These are phyloP conservation scores for Phytophthora kernoviae DNA, from an alignment of 352 stramenopile species.

Conservation along the genomic window DNA sequence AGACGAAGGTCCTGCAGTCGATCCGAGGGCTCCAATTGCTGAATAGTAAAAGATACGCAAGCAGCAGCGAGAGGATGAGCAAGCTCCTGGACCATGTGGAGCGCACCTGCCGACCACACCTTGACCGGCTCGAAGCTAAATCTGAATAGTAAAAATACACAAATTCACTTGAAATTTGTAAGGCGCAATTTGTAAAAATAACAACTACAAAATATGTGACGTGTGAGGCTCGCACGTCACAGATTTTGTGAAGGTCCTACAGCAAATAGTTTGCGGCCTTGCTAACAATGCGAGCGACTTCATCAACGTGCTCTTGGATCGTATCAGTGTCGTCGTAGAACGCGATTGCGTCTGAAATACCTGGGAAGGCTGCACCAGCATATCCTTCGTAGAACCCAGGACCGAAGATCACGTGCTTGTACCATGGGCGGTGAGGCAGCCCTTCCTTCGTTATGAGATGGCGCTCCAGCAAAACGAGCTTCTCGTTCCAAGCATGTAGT, in stretches of 20 bases:
- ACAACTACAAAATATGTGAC: not conserved
- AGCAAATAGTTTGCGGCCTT: conserved; percentile 19
- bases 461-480: conserved; percentile 40
- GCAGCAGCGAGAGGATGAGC: not conserved
- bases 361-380: conserved; percentile 31
- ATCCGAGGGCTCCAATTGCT: not conserved
- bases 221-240: not conserved
- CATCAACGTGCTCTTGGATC: conserved; percentile 37
- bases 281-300: conserved; percentile 20
- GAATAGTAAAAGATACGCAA: not conserved
- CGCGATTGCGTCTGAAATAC: conserved; percentile 19
- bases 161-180: not conserved
- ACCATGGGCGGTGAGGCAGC: conserved; percentile 45
- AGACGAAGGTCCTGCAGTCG: not conserved
- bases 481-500: conserved; percentile 28
- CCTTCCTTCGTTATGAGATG: conserved; percentile 34
- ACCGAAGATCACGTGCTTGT: conserved; percentile 47
- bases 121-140: not conserved
- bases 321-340: conserved; percentile 33
- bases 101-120: no score
- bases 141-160: not conserved
- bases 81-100: not conserved
- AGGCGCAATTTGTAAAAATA: not conserved
- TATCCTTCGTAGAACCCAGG: conserved; percentile 51
- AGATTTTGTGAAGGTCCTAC: not conserved